Percentiles rank a stretch among this genome's conserved stretches.
These are phyloP conservation scores for Vitis rotundifolia DNA, from an alignment of 164 flowering plant genomes.

Conservation along the genomic window DNA sequence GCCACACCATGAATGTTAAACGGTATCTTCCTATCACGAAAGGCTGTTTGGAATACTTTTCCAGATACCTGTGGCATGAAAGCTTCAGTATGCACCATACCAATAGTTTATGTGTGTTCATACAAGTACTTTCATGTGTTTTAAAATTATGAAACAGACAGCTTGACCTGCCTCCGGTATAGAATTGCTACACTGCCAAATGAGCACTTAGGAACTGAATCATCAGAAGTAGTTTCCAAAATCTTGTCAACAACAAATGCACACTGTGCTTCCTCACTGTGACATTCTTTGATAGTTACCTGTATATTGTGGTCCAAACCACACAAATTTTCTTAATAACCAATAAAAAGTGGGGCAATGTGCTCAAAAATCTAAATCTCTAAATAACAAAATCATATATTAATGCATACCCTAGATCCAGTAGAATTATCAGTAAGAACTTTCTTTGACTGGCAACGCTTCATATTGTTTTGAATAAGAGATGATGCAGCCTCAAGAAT, in stretches of 20 bases:
- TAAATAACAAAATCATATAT: background rate
- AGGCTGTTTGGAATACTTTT: conserved; percentile 71
- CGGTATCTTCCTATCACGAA: conserved; percentile 84
- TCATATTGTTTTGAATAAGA: conserved; percentile 71
- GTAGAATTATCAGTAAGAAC: conserved; percentile 72
- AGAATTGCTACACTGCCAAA: conserved; percentile 82
- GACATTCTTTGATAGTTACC: conserved; percentile 83
- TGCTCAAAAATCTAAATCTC: background rate
- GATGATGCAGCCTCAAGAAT: conserved; percentile 93
- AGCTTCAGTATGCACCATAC: background rate
- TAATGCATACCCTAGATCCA: conserved; percentile 68
- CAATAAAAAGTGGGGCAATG: background rate
- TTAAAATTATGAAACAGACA: conserved; percentile 7
- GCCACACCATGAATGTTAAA: conserved; percentile 95
- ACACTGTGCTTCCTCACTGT: conserved; percentile 87
- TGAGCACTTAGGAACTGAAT: conserved; percentile 41
- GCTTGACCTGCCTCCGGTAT: conserved; percentile 85
- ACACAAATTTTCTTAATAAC: conserved; percentile 1
- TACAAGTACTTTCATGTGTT: background rate
- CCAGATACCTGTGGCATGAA: conserved; percentile 68
- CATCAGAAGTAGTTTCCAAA: conserved; percentile 50
- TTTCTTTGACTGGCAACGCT: conserved; percentile 61
- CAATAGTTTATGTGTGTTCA: background rate
- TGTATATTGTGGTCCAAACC: conserved; percentile 24
- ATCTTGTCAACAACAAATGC: conserved; percentile 89